Percentiles rank a stretch among this genome's conserved stretches.
Evolutionary conservation across 192 early-diverging fungal species (phyloP).

Genomic region (Linnemannia elongata): DNA sequence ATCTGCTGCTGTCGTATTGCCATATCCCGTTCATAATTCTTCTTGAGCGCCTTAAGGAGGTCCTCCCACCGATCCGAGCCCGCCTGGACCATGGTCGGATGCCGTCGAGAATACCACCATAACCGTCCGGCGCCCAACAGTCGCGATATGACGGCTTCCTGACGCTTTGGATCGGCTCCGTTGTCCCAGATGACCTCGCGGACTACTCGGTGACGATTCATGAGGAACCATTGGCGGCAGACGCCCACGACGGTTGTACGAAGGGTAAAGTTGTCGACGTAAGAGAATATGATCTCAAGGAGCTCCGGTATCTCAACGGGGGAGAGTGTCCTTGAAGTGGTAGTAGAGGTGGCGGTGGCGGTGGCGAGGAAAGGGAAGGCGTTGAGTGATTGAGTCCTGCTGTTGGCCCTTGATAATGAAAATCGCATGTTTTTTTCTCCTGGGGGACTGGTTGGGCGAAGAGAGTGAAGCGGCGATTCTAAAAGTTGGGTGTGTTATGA

Average conservation of each 20-base stretch:
- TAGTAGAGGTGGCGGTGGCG: not conserved
- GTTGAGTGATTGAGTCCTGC: not conserved
- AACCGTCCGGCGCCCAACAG: not conserved
- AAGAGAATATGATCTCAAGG: not conserved
- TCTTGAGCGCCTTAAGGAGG: not conserved
- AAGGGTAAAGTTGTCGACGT: not conserved
- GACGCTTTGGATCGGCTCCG: too few relatives aligned
- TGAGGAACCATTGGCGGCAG: not conserved
- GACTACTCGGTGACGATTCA: not conserved
- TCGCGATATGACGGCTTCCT: not conserved
- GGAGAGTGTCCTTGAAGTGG: not conserved
- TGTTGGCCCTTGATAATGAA: not conserved
- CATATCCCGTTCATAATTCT: not conserved
- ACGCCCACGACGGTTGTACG: not conserved
- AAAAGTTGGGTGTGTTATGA: too few relatives aligned
- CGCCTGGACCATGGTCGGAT: not conserved
- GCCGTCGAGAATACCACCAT: not conserved
- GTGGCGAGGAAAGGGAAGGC: not conserved
- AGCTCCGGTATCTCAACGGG: not conserved
- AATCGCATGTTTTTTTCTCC: not conserved
- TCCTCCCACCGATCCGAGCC: not conserved
- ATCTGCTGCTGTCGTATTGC: not conserved
- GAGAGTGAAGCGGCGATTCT: not conserved
- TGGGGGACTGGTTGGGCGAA: too few relatives aligned
- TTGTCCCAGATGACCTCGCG: too few relatives aligned